These are phyloP conservation scores for Leccinum sublutescens DNA, from an alignment of 768 basidiomycete species.

Conservation along the genomic window DNA sequence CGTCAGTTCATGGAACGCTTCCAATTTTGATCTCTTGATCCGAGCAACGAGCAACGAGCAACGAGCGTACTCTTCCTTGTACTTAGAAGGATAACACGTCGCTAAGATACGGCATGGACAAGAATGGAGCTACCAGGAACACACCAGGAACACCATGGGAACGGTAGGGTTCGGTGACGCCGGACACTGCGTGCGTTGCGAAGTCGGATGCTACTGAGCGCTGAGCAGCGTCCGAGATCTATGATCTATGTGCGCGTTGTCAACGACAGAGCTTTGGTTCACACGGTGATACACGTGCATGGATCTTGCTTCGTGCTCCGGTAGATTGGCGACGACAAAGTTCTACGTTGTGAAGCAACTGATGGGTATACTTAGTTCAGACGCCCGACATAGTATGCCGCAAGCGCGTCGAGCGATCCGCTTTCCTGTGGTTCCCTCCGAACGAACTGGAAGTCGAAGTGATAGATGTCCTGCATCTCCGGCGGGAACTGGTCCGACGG, in stretches of 20 bases:
- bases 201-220: constrained; percentile 29
- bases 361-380: constrained; percentile 24
- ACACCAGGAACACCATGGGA: constrained; percentile 2
- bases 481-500: constrained; percentile 22
- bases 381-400: constrained; percentile 27
- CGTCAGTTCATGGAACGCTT: constrained; percentile 24
- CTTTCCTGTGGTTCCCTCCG: constrained; percentile 25
- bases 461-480: constrained; percentile 8
- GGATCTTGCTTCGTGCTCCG: constrained; percentile 32
- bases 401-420: constrained; percentile 34
- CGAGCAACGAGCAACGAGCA: constrained; percentile 31
- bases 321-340: constrained; percentile 32
- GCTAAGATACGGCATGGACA: constrained; percentile 18
- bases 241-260: constrained; percentile 6
- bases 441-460: neutral
- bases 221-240: constrained; percentile 20
- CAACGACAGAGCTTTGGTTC: neutral
- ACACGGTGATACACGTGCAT: constrained; percentile 23
- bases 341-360: constrained; percentile 36
- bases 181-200: constrained; percentile 14
- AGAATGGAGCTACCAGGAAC: no score
- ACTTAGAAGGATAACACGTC: constrained; percentile 39
- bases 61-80: constrained; percentile 36
- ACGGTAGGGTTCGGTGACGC: constrained; percentile 35
- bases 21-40: constrained; percentile 26